These are phyloP conservation scores for Candida anutae DNA, from an alignment of 1,139 yeast species.

Conservation along the genomic window DNA sequence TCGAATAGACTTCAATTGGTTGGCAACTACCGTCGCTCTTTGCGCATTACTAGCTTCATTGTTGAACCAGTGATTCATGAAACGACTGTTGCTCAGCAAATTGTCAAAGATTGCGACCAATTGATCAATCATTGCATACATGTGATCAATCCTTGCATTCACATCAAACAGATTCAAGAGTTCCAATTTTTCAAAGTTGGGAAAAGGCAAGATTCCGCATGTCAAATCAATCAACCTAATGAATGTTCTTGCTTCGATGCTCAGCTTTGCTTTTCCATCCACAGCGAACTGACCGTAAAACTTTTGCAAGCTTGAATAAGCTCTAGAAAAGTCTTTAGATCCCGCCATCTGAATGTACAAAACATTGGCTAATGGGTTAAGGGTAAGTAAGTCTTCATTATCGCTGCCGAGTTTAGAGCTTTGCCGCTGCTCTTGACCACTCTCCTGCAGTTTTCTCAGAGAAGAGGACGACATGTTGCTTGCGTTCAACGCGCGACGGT, in stretches of 20 bases:
- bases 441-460: slow-evolving; percentile 2
- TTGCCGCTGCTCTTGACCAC: slow-evolving; percentile 1
- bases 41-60: slow-evolving; percentile 46
- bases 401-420: not conserved
- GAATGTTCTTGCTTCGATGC: slow-evolving; percentile 21
- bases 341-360: slow-evolving; percentile 48
- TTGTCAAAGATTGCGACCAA: slow-evolving; percentile 29
- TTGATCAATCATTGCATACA: slow-evolving; percentile 23
- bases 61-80: slow-evolving; percentile 41
- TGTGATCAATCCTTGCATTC: slow-evolving; percentile 24
- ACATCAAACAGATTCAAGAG: slow-evolving; percentile 30
- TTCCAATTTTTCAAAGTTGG: slow-evolving; percentile 37
- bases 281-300: slow-evolving; percentile 19
- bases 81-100: slow-evolving; percentile 24
- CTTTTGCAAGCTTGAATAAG: slow-evolving; percentile 30
- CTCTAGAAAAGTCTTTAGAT: slow-evolving; percentile 37
- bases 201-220: slow-evolving; percentile 54
- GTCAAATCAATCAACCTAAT: slow-evolving; percentile 46
- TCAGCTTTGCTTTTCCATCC: slow-evolving; percentile 8
- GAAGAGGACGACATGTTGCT: slow-evolving; percentile 4
- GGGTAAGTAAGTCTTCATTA: slow-evolving; percentile 31
- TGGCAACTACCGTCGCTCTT: slow-evolving; percentile 50
- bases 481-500: slow-evolving; percentile 21
- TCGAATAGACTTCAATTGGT: slow-evolving; percentile 52
- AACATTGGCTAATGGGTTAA: slow-evolving; percentile 57